These are phyloP conservation scores for Calamus simplicifolius DNA, from an alignment of 176 grass and related monocot species.

Conservation along the genomic window DNA sequence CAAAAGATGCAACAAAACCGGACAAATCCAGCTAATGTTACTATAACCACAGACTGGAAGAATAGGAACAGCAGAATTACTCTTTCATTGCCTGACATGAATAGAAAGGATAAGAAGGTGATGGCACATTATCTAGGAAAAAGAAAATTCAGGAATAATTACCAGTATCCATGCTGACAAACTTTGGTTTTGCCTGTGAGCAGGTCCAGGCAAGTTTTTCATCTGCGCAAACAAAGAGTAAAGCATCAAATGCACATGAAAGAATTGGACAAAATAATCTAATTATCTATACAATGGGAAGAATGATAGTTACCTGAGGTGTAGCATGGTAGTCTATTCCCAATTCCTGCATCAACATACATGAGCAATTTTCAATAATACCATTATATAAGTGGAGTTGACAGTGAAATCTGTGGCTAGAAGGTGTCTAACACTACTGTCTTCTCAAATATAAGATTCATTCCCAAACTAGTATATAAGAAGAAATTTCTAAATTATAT, in stretches of 20 bases:
- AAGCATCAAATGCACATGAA: neutral
- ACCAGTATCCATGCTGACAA: conserved; percentile 36
- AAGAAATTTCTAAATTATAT: too few species aligned
- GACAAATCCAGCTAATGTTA: conserved; percentile 35
- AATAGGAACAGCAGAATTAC: conserved; percentile 33
- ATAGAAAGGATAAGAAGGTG: conserved; percentile 2
- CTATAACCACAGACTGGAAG: conserved; percentile 36
- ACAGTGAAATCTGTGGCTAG: too few species aligned
- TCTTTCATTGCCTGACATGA: conserved; percentile 29
- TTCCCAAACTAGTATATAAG: too few species aligned
- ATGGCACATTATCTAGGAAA: conserved; percentile 1
- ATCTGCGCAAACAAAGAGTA: conserved; percentile 29
- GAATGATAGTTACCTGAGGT: conserved; percentile 35
- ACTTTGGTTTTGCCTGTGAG: conserved; percentile 29
- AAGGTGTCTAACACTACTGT: too few species aligned
- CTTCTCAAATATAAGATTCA: too few species aligned
- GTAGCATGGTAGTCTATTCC: conserved; percentile 40
- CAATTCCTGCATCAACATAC: conserved; percentile 43
- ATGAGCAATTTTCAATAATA: neutral
- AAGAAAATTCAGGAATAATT: neutral
- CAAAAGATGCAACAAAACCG: conserved; percentile 67
- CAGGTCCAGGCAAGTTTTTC: conserved; percentile 57
- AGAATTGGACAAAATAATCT: neutral
- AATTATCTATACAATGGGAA: neutral
- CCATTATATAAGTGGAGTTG: too few species aligned